Evolutionary conservation across 1,284 basidiomycete genomes (phyloP).

Genomic region (Peniophora sp.): DNA sequence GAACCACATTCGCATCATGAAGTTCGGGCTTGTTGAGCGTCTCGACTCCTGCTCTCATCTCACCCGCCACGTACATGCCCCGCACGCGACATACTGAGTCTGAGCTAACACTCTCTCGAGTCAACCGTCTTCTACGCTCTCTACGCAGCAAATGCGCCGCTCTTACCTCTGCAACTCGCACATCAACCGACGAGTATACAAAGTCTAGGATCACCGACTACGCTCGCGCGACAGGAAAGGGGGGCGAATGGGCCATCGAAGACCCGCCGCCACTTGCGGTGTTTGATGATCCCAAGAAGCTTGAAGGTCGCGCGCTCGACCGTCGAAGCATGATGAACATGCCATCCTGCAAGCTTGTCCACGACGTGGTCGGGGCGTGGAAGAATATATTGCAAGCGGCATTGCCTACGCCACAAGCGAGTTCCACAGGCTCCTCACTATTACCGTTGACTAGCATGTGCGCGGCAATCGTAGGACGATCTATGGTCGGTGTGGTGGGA

Average conservation of each 20-base stretch:
- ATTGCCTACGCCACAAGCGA: too few relatives aligned
- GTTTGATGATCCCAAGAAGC: too few relatives aligned
- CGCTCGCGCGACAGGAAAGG: conserved; percentile 17
- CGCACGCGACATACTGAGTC: not conserved
- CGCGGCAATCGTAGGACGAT: conserved; percentile 36
- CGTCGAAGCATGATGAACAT: too few relatives aligned
- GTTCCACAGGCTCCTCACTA: too few relatives aligned
- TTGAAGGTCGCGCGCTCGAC: too few relatives aligned
- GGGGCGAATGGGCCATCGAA: conserved; percentile 2
- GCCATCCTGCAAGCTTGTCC: too few relatives aligned
- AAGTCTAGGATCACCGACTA: conserved; percentile 8
- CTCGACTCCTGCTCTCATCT: not conserved
- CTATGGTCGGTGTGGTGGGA: conserved; percentile 24
- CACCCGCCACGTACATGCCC: not conserved
- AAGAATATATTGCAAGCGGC: too few relatives aligned
- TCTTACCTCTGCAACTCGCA: conserved; percentile 22
- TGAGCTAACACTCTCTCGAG: conserved; percentile 34
- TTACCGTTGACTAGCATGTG: conserved; percentile 35
- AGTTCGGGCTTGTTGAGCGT: not conserved
- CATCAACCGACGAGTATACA: conserved; percentile 8
- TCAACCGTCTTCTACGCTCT: conserved; percentile 46
- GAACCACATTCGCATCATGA: not conserved
- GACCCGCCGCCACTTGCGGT: too few relatives aligned
- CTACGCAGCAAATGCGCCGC: conserved; percentile 42
- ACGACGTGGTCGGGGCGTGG: too few relatives aligned